Conservation (phyloP, 177 flowering plant species). For the Telopea speciosissima region DNA sequence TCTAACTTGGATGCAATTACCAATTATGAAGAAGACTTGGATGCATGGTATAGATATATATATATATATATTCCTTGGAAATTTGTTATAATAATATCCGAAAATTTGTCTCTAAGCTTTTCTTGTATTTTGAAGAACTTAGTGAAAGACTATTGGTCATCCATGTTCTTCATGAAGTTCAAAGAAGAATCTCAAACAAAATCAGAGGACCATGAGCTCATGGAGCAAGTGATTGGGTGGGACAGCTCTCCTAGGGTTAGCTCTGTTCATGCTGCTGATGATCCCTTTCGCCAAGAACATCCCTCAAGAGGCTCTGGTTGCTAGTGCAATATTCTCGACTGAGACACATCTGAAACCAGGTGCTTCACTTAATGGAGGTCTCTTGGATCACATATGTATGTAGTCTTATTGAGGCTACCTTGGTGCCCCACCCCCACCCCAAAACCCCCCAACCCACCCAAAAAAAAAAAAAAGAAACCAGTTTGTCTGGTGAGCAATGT, state of each 20-base stretch:
- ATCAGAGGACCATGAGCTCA: conserved; percentile 27
- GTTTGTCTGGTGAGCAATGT: background rate
- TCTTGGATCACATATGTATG: background rate
- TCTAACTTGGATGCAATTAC: background rate
- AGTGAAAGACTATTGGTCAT: conserved; percentile 80
- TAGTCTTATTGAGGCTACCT: background rate
- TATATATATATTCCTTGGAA: background rate
- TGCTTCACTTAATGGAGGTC: background rate
- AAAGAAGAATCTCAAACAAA: conserved; percentile 48
- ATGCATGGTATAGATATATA: too few relatives aligned
- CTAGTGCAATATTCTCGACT: conserved; percentile 14
- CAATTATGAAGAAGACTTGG: too few relatives aligned
- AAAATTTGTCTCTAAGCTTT: background rate
- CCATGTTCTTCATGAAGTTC: conserved; percentile 61
- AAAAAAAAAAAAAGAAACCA: too few relatives aligned
- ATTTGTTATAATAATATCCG: background rate
- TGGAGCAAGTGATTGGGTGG: conserved; percentile 38
- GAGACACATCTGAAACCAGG: conserved; percentile 10
- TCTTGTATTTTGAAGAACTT: conserved; percentile 42
- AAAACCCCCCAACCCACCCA: too few relatives aligned
- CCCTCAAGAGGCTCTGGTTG: conserved; percentile 24
- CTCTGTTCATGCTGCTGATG: conserved; percentile 55
- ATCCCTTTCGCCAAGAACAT: conserved; percentile 72
- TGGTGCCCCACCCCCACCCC: background rate
- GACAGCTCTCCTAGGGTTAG: conserved; percentile 65